These are phyloP conservation scores for Umbilicus rupestris DNA, from an alignment of 164 flowering plant genomes.

Conservation along the genomic window DNA sequence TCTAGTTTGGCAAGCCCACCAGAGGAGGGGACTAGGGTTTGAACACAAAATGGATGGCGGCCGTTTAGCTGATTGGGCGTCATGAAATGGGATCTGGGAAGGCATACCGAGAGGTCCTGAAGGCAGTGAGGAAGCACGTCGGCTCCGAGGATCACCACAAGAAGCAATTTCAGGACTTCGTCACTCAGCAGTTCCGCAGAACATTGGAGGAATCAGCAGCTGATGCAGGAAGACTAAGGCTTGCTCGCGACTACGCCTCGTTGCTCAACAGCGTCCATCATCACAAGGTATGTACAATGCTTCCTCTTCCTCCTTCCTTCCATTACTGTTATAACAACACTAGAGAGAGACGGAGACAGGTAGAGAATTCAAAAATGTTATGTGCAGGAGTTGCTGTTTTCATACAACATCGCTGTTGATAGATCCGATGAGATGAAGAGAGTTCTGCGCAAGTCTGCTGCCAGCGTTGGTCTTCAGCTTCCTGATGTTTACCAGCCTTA, in stretches of 20 bases:
- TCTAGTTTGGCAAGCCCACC: too few relatives aligned
- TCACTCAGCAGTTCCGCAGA: slow-evolving; percentile 57
- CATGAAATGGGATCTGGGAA: too few relatives aligned
- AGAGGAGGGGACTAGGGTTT: too few relatives aligned
- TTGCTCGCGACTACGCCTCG: slow-evolving; percentile 61
- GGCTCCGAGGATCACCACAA: slow-evolving; percentile 52
- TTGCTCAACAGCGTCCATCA: slow-evolving; percentile 78
- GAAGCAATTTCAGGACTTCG: slow-evolving; percentile 55
- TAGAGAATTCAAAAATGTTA: too few relatives aligned
- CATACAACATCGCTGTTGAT: slow-evolving; percentile 93
- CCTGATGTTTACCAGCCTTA: slow-evolving; percentile 71
- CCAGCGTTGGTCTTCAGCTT: slow-evolving; percentile 87
- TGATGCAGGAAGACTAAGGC: slow-evolving; percentile 41
- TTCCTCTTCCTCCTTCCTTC: too few relatives aligned
- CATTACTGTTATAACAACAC: too few relatives aligned
- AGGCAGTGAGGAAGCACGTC: slow-evolving; percentile 54
- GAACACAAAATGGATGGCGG: too few relatives aligned
- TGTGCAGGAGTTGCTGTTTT: slow-evolving; percentile 74
- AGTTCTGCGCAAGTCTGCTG: slow-evolving; percentile 73
- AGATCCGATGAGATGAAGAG: slow-evolving; percentile 76
- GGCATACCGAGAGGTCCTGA: slow-evolving; percentile 50
- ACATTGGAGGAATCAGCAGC: slow-evolving; percentile 28
- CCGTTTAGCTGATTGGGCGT: too few relatives aligned
- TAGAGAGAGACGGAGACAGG: too few relatives aligned
- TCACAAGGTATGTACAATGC: slow-evolving; percentile 68